Percentiles rank a stretch among this genome's conserved stretches.
Evolutionary conservation across 371 early-diverging fungal genomes (phyloP).

Genomic region (Mycotypha africana): DNA sequence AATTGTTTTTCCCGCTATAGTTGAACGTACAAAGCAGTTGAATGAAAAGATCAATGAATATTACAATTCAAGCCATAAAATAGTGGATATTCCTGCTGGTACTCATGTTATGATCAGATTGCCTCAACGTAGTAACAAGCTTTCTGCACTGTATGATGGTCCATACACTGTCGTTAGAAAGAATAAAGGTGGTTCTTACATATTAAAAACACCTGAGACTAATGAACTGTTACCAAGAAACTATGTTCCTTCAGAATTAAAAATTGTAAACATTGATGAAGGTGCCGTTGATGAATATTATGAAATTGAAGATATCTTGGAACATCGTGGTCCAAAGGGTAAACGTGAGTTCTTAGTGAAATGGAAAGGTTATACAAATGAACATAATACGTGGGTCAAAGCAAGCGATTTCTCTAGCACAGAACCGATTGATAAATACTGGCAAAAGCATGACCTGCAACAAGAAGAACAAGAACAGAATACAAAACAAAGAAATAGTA

Average conservation of each 20-base stretch:
- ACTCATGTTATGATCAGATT: conserved; percentile 5
- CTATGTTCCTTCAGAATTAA: conserved; percentile 9
- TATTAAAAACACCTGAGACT: conserved; percentile 5
- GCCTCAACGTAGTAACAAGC: background rate
- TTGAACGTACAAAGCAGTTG: background rate
- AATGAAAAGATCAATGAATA: background rate
- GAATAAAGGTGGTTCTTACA: conserved; percentile 3
- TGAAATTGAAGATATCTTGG: conserved; percentile 6
- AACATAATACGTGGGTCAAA: conserved; percentile 5
- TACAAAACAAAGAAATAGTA: no score
- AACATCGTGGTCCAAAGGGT: background rate
- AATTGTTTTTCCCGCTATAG: conserved; percentile 9
- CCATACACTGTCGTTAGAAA: conserved; percentile 2
- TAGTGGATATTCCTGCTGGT: conserved; percentile 3
- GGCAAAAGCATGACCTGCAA: no score
- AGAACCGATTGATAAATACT: no score
- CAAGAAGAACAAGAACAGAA: no score
- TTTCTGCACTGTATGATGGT: conserved; percentile 2
- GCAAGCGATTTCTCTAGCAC: no score
- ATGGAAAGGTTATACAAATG: conserved; percentile 2
- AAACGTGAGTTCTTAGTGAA: conserved; percentile 5
- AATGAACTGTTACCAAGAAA: conserved; percentile 4
- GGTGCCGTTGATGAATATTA: conserved; percentile 5
- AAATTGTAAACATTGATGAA: conserved; percentile 4
- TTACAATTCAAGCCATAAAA: conserved; percentile 2